phyloP scores from a whole-genome alignment of 2,329 filamentous ascomycete genomes.

The Talaromyces marneffei region DNA sequence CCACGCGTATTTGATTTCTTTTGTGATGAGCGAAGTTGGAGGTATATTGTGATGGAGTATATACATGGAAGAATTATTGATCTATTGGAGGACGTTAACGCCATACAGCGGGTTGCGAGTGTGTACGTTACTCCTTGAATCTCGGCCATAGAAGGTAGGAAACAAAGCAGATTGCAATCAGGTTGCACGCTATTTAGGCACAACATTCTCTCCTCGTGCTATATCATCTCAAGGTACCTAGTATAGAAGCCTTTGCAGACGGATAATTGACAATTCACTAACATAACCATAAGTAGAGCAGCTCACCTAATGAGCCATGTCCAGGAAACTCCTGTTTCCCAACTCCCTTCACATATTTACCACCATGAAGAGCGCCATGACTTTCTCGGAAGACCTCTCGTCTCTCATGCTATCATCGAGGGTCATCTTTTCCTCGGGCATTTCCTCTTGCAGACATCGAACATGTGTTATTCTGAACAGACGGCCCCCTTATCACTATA shows the following conservation, averaged over 20 bases:
- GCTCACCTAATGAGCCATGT: neutral
- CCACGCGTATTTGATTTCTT: neutral
- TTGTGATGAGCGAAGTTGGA: neutral
- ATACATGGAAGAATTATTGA: neutral
- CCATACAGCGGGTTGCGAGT: neutral
- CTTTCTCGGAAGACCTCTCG: slow-evolving; percentile 3
- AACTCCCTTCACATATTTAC: neutral
- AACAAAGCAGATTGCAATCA: no score
- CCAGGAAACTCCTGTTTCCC: neutral
- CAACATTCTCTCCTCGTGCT: no score
- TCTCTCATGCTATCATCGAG: slow-evolving; percentile 13
- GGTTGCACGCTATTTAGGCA: no score
- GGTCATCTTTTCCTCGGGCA: slow-evolving; percentile 10
- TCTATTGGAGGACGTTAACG: neutral
- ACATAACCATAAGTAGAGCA: no score
- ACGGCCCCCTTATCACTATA: no score
- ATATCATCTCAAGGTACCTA: no score
- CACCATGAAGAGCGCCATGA: neutral
- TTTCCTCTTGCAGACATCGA: neutral
- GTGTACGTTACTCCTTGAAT: neutral
- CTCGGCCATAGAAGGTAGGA: no score
- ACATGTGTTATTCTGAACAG: slow-evolving; percentile 9
- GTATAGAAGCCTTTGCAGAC: no score
- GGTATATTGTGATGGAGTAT: slow-evolving; percentile 3
- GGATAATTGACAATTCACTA: no score